phyloP scores from a whole-genome alignment of 768 basidiomycete species.

The Suillus clintonianus region DNA sequence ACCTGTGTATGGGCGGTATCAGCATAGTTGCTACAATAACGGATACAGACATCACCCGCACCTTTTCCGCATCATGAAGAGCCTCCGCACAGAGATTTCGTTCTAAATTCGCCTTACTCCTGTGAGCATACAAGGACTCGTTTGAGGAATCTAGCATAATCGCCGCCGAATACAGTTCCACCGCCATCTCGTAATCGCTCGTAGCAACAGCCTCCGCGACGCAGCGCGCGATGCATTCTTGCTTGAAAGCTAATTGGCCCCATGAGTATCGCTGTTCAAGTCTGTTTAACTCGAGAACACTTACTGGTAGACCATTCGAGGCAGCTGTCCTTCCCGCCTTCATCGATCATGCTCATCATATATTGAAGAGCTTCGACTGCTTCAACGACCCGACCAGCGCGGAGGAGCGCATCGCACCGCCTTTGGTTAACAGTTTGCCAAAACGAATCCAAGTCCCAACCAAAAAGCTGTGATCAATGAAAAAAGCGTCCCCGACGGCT shows the following conservation, averaged over 20 bases:
- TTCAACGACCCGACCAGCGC: neutral
- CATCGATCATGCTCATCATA: neutral
- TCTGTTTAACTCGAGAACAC: neutral
- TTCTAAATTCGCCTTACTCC: neutral
- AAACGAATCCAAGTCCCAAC: neutral
- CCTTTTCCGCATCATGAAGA: neutral
- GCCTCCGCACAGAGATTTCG: neutral
- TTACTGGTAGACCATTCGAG: neutral
- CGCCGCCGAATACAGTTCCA: neutral
- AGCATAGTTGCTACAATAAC: neutral
- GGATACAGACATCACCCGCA: neutral
- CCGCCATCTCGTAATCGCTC: neutral
- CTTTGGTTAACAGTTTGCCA: neutral
- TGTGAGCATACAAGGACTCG: neutral
- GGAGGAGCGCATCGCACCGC: neutral
- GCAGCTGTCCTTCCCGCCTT: neutral
- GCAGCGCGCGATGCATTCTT: neutral
- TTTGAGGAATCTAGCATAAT: neutral
- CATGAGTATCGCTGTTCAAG: neutral
- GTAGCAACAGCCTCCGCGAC: neutral
- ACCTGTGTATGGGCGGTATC: neutral
- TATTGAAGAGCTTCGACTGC: neutral
- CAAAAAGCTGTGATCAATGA: neutral
- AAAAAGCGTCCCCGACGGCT: neutral
- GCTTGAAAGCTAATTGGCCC: neutral